Evolutionary conservation across 2,329 filamentous ascomycete genomes (phyloP), one percentile per base, ranked within the genome.

Genomic region (Claviceps spartinae): DNA sequence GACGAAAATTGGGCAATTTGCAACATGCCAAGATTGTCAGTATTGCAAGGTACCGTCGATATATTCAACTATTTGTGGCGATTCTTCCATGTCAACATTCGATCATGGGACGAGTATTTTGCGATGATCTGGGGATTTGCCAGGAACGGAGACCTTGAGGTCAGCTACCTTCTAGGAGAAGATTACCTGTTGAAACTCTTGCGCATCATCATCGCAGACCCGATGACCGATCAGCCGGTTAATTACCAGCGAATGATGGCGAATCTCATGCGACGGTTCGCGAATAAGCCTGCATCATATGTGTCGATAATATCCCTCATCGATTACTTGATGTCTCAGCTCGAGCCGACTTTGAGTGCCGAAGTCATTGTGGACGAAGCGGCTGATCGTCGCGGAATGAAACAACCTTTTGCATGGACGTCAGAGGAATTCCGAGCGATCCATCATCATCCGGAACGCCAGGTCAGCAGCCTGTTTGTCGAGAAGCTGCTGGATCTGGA

Each of bases 71-170:
- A 72, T 22, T 64, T 87, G 3, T 88, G 81, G 78, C 68, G 75
- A 3, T 70, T 67, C n/a, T 80, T 88, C 52, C 80, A 86, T 54
- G 65, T 70, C 2, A 71, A 76, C 46, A 69, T 80, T 30, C 78
- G 82, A 52, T 77, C 85, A 3, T 93, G 87, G 87, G 78, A 82
- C 43, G 86, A 91, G 60, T 83, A 84, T 53, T 91, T 91, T 62
- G 76, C 77, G 13, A 74, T 85, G n/a, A 71, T 90, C 55, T 62
- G 77, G n/a, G 70, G 70, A n/a, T 83, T 90, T 61, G 79, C 81
- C 14, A 72, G 70, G 46, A 66, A 87, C 51, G 84, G 85, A 1
- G 66, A 71, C 3, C 63, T 72, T 5, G 82, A 88, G 62, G 72
- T 77, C 20, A 69, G 71, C 2, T 62, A 76, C 5, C 70, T 89